These are phyloP conservation scores for Fusarium sp. DNA, from an alignment of 2,329 filamentous ascomycete species.

Conservation along the genomic window DNA sequence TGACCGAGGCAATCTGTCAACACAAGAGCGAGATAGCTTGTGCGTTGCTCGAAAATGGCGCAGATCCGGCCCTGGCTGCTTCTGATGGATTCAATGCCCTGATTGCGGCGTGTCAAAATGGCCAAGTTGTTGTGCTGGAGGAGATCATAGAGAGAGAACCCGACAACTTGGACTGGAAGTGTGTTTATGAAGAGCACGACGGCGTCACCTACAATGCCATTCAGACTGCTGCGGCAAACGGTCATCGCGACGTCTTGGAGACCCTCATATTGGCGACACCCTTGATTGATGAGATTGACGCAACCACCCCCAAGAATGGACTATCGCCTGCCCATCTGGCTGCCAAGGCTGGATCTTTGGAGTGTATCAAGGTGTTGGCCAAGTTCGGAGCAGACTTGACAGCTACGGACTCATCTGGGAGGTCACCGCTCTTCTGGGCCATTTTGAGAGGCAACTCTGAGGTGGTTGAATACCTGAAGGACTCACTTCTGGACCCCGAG, in stretches of 20 bases:
- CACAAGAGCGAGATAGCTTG: slow-evolving; percentile 11
- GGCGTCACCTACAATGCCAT: slow-evolving; percentile 31
- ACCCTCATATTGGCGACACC: slow-evolving; percentile 28
- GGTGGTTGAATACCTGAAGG: slow-evolving; percentile 29
- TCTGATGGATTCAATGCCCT: slow-evolving; percentile 21
- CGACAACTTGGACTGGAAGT: slow-evolving; percentile 29
- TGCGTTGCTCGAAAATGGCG: slow-evolving; percentile 28
- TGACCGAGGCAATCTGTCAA: slow-evolving; percentile 21
- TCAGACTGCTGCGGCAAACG: slow-evolving; percentile 35
- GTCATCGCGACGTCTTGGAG: slow-evolving; percentile 19
- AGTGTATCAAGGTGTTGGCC: slow-evolving; percentile 30
- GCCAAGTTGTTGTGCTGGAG: slow-evolving; percentile 26
- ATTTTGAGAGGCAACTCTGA: slow-evolving; percentile 13
- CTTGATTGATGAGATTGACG: slow-evolving; percentile 8
- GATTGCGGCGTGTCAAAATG: slow-evolving; percentile 21
- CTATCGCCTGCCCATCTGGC: slow-evolving; percentile 36
- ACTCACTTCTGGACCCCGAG: slow-evolving; percentile 12
- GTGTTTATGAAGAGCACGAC: slow-evolving; percentile 4
- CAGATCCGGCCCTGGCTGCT: slow-evolving; percentile 25
- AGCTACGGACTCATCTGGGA: slow-evolving; percentile 23
- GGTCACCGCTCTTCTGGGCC: slow-evolving; percentile 33
- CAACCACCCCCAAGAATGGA: slow-evolving; percentile 15
- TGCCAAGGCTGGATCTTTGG: slow-evolving; percentile 22
- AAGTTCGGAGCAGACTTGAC: slow-evolving; percentile 22
- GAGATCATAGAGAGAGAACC: slow-evolving; percentile 19